Conservation (phyloP, 148 eudicot species). For the Cornus florida region DNA sequence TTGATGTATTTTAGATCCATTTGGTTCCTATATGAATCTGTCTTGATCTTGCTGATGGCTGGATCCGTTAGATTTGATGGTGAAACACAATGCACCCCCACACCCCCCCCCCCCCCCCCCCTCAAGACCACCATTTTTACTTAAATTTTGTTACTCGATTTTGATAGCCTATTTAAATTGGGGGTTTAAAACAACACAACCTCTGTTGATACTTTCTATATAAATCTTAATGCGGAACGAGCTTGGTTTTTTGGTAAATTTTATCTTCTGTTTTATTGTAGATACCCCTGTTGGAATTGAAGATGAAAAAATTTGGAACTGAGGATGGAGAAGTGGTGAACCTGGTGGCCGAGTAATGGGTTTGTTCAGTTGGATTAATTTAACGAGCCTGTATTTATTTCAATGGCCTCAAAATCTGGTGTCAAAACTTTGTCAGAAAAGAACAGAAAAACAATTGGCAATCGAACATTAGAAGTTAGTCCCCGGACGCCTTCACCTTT, state of each 20-base stretch:
- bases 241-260: neutral
- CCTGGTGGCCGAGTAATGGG: constrained; percentile 30
- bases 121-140: neutral
- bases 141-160: neutral
- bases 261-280: constrained; percentile 17
- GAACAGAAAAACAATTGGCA: constrained; percentile 31
- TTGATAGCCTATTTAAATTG: neutral
- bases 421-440: constrained; percentile 35
- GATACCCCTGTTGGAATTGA: constrained; percentile 29
- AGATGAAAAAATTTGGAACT: constrained; percentile 24
- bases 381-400: constrained; percentile 8
- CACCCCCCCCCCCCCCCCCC: too few relatives aligned
- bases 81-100: neutral
- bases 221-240: neutral
- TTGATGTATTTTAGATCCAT: constrained; percentile 1
- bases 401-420: constrained; percentile 61
- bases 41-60: neutral
- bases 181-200: neutral
- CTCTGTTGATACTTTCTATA: neutral
- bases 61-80: neutral
- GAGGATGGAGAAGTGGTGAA: constrained; percentile 17
- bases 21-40: neutral
- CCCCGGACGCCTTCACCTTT: constrained; percentile 29
- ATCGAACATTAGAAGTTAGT: constrained; percentile 31
- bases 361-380: constrained; percentile 23